Percentiles rank a stretch among this genome's conserved stretches.
Evolutionary conservation across 2,329 filamentous ascomycete genomes (phyloP).

Genomic region (Gaeumannomyces tritici): DNA sequence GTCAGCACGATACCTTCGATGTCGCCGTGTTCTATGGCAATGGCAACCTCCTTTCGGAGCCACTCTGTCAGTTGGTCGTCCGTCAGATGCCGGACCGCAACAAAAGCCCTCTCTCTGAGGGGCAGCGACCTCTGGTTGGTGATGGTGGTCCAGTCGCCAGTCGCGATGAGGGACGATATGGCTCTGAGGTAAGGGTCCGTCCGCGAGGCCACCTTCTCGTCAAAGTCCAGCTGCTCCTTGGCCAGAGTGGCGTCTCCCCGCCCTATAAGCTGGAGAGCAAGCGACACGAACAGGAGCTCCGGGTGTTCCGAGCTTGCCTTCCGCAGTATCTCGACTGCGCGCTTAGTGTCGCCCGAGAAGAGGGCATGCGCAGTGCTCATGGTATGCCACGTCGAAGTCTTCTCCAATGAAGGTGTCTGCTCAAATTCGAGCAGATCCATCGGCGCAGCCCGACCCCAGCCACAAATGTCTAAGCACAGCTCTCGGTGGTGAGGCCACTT

Average conservation of each 20-base stretch:
- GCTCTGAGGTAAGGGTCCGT: constrained; percentile 73
- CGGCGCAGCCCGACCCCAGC: constrained; percentile 53
- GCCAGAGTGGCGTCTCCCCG: constrained; percentile 33
- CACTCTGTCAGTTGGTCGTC: constrained; percentile 56
- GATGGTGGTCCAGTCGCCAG: constrained; percentile 66
- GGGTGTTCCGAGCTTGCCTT: constrained; percentile 52
- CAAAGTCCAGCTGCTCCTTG: constrained; percentile 46
- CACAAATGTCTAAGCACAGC: constrained; percentile 65
- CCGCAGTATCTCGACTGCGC: constrained; percentile 62
- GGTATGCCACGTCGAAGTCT: constrained; percentile 51
- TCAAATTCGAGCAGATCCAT: constrained; percentile 30
- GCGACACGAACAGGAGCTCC: constrained; percentile 58
- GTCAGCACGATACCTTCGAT: constrained; percentile 71
- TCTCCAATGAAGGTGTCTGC: constrained; percentile 33
- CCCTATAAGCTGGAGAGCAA: constrained; percentile 55
- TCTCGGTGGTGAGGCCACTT: constrained; percentile 61
- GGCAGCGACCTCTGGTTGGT: constrained; percentile 65
- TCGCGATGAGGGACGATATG: constrained; percentile 68
- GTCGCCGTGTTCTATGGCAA: constrained; percentile 56
- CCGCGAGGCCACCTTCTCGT: constrained; percentile 49
- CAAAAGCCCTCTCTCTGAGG: constrained; percentile 62
- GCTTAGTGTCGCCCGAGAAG: constrained; percentile 59
- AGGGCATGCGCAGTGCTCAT: constrained; percentile 69
- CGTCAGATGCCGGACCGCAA: constrained; percentile 58
- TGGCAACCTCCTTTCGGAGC: constrained; percentile 54